phyloP scores from a whole-genome alignment of 257 asterid species.

The Solanum pennellii region DNA sequence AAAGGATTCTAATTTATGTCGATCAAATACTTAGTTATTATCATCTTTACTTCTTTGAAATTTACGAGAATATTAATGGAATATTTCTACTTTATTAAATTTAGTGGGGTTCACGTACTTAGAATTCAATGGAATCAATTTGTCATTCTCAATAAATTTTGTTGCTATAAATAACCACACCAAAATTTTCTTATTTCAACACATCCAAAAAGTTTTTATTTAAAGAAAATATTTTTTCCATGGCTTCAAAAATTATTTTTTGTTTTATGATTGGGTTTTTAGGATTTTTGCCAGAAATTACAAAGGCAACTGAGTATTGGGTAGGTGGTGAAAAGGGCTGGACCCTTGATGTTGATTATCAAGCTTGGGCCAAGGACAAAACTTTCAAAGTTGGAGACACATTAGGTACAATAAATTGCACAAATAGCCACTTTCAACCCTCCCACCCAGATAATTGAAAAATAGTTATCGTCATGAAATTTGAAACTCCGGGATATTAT shows the following conservation, averaged over 20 bases:
- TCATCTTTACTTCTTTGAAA: background rate
- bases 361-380: slow-evolving; percentile 6
- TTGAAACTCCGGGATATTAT: background rate
- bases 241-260: slow-evolving; percentile 1
- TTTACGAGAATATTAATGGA: background rate
- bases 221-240: background rate
- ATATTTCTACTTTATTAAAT: background rate
- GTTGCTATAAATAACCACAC: background rate
- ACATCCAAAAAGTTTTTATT: background rate
- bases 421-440: background rate
- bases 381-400: slow-evolving; percentile 2
- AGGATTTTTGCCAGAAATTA: background rate
- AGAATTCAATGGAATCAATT: background rate
- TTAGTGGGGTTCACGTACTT: background rate
- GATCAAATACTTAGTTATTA: background rate
- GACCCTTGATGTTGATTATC: background rate
- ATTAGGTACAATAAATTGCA: background rate
- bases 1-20: background rate
- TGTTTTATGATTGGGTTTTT: background rate
- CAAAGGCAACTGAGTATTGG: slow-evolving; percentile 2
- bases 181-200: background rate
- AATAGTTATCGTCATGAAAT: background rate
- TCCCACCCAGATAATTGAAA: background rate
- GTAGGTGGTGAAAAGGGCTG: slow-evolving; percentile 7
- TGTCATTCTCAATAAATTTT: background rate